Evolutionary conservation across 495 filamentous ascomycete species (phyloP).

Genomic region (Pyrenula aspistea): DNA sequence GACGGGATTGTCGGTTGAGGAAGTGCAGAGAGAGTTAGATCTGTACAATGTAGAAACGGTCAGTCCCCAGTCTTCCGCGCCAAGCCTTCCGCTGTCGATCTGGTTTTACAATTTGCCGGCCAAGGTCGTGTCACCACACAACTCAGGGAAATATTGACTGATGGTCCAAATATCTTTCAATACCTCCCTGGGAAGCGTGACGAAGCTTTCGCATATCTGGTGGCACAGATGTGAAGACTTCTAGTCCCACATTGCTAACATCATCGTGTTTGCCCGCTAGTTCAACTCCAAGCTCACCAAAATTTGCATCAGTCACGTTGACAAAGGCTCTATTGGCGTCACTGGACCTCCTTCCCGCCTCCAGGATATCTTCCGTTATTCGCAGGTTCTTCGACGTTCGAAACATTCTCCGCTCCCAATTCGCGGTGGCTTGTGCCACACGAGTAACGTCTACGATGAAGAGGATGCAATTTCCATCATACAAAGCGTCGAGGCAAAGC

Average conservation of each 20-base stretch:
- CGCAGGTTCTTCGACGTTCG: conserved; percentile 18
- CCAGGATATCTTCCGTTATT: conserved; percentile 16
- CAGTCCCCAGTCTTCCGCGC: too few species aligned
- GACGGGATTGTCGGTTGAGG: conserved; percentile 14
- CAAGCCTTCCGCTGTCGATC: too few species aligned
- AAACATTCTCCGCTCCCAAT: conserved; percentile 20
- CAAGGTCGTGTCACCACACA: too few species aligned
- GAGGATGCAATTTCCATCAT: conserved; percentile 16
- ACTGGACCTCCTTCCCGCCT: conserved; percentile 31
- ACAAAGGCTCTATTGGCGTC: conserved; percentile 22
- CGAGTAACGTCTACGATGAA: conserved; percentile 24
- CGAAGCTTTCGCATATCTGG: conserved; percentile 1
- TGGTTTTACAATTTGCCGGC: too few species aligned
- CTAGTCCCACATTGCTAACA: too few species aligned
- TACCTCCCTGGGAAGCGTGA: neutral
- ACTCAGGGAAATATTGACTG: too few species aligned
- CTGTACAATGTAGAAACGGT: conserved; percentile 12
- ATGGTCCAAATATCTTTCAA: too few species aligned
- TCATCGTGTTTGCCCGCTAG: too few species aligned
- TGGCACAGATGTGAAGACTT: too few species aligned
- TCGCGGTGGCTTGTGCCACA: conserved; percentile 28
- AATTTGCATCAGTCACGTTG: conserved; percentile 26
- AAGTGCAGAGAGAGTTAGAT: conserved; percentile 24
- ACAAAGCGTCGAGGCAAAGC: conserved; percentile 1
- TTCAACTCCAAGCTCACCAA: conserved; percentile 13